Evolutionary conservation across 306 rosid species (phyloP).

Genomic region (Lathyrus aphaca): DNA sequence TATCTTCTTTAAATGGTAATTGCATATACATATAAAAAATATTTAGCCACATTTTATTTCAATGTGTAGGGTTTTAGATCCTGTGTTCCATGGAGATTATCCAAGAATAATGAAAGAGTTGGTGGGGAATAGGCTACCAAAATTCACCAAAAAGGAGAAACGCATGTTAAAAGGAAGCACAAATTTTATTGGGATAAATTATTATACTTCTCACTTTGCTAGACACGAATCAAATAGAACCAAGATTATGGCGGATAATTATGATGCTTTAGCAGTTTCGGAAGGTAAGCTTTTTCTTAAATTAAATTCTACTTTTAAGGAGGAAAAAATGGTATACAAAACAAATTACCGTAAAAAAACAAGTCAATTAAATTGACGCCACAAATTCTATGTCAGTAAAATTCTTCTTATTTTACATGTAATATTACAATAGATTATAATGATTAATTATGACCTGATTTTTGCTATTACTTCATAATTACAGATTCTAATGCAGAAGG

Average conservation of each 20-base stretch:
- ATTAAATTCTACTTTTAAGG: constrained; percentile 27
- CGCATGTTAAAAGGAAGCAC: constrained; percentile 32
- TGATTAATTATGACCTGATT: neutral
- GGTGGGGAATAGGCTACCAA: constrained; percentile 44
- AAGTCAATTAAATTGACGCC: too few relatives aligned
- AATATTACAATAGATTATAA: neutral
- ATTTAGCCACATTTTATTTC: neutral
- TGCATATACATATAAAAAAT: too few relatives aligned
- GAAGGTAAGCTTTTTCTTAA: too few relatives aligned
- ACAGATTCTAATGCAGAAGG: constrained; percentile 31
- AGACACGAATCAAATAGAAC: too few relatives aligned
- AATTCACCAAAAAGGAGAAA: constrained; percentile 33
- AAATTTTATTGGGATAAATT: constrained; percentile 26
- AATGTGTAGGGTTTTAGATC: constrained; percentile 39
- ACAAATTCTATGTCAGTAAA: too few relatives aligned
- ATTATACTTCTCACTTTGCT: too few relatives aligned
- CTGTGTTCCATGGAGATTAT: constrained; percentile 39
- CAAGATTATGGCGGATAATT: too few relatives aligned
- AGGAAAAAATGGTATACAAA: too few relatives aligned
- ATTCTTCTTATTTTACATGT: neutral
- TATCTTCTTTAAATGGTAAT: too few relatives aligned
- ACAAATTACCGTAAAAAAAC: too few relatives aligned
- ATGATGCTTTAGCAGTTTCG: too few relatives aligned
- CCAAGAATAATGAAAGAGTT: constrained; percentile 42
- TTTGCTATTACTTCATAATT: neutral